Percentiles rank a stretch among this genome's conserved stretches.
These are phyloP conservation scores for Lactuca sativa DNA, from an alignment of 129 eudicot genomes.

Conservation along the genomic window DNA sequence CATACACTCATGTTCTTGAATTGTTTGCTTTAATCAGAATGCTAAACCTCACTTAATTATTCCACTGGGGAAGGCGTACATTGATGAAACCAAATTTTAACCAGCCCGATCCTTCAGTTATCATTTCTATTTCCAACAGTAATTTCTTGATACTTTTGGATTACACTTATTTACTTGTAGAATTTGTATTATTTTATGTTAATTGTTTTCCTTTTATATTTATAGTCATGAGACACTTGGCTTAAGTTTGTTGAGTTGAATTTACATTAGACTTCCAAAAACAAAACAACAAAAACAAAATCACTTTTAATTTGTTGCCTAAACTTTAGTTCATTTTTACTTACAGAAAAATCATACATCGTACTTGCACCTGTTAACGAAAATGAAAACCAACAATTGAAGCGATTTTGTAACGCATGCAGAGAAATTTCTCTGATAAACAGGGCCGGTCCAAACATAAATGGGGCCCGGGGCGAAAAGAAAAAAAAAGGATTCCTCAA, in stretches of 20 bases:
- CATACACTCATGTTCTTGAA: background rate
- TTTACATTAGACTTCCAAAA: constrained; percentile 13
- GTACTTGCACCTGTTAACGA: constrained; percentile 72
- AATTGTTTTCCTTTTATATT: constrained; percentile 42
- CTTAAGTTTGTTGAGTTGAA: constrained; percentile 59
- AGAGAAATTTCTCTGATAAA: constrained; percentile 98
- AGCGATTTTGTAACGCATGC: constrained; percentile 83
- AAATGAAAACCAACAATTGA: constrained; percentile 62
- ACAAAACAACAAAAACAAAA: background rate
- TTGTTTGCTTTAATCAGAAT: constrained; percentile 47
- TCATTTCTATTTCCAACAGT: constrained; percentile 70
- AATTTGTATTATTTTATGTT: constrained; percentile 18
- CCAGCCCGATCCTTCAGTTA: constrained; percentile 73
- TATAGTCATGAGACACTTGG: constrained; percentile 84
- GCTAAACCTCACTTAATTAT: constrained; percentile 76
- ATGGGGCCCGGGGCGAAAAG: too few relatives aligned
- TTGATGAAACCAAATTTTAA: constrained; percentile 77
- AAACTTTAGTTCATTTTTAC: constrained; percentile 18
- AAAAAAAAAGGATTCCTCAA: too few relatives aligned
- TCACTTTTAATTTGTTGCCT: constrained; percentile 19
- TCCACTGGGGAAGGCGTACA: constrained; percentile 80
- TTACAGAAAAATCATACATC: constrained; percentile 55
- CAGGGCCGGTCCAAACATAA: too few relatives aligned
- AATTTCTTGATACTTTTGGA: constrained; percentile 34
- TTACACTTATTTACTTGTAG: constrained; percentile 26